Evolutionary conservation across 2,329 filamentous ascomycete genomes (phyloP).

Genomic region (Sporothrix dimorphospora): DNA sequence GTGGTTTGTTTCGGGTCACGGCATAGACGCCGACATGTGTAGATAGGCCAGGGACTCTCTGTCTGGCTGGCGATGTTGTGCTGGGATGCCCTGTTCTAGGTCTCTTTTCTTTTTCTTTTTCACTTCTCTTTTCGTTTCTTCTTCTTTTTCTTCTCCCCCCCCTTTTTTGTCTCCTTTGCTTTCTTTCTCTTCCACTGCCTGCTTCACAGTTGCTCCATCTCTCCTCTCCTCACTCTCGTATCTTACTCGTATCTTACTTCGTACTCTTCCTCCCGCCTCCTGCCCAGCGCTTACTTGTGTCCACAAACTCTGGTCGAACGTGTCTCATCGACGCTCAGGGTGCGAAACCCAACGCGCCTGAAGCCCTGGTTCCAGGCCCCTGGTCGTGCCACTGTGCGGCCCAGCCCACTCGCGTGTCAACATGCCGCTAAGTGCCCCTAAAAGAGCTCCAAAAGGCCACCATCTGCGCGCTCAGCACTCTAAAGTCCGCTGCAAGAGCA

Average conservation of each 20-base stretch:
- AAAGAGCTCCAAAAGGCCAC: background rate
- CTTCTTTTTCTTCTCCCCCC: background rate
- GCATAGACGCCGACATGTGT: slow-evolving; percentile 4
- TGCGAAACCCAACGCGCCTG: slow-evolving; percentile 46
- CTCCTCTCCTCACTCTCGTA: background rate
- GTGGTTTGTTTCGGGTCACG: background rate
- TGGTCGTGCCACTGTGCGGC: slow-evolving; percentile 16
- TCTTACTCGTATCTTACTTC: background rate
- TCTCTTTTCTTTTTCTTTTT: slow-evolving; percentile 8
- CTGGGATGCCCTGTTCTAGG: background rate
- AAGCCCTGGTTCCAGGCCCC: slow-evolving; percentile 36
- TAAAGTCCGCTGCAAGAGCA: background rate
- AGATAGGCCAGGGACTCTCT: background rate
- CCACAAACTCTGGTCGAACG: slow-evolving; percentile 27
- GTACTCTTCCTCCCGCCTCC: background rate
- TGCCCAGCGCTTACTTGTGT: slow-evolving; percentile 7
- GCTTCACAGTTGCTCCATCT: background rate
- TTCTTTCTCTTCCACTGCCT: background rate
- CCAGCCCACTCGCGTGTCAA: background rate
- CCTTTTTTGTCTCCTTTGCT: background rate
- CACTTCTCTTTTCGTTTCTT: background rate
- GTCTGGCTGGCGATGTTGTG: background rate
- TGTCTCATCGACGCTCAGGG: slow-evolving; percentile 42
- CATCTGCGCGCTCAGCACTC: background rate
- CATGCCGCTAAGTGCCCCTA: background rate